Base-by-base conservation (phyloP, 805 yeast species). In the Sugiyamaella valdiviana region DNA sequence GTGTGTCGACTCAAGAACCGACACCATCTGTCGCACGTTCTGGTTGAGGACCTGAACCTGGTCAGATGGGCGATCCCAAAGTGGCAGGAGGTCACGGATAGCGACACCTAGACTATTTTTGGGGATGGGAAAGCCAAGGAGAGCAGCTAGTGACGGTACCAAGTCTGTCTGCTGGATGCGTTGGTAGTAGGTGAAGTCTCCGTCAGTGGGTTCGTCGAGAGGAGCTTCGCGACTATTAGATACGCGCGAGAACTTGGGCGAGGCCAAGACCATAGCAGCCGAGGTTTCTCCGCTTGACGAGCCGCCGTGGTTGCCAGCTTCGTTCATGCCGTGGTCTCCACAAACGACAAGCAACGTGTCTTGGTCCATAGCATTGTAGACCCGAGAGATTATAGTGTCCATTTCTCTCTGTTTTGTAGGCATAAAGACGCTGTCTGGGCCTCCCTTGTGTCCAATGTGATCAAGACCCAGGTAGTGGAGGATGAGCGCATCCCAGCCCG, bases 271-370 rank as follows among this genome's bases (percentile, higher is more conserved):
- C 59, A 93, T 58, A 0, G 84, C 97, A 1, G 99, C 83, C 14
- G 89, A 84, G 0, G 97, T 91, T 64, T 93, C 99, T 1, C 96
- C 95, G 0, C 74, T 63, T 2, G 96, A 85, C 0, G 97, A 86
- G 1, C 98, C 99, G 6, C 99, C 99, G 63, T 93, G 98, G 58
- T 90, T 91, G 1, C 97, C 97, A 3, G 84, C 78, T 45, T 89
- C 95, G 61, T 89, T 89, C 97, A 90, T 90, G 2, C 97, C 98
- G 64, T 90, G 98, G 58, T 90, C 98, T 0, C 98, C 98, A 72
- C 85, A 68, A 0, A 90, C 77, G 4, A 90, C 77, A 19, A 91
- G 65, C 43, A 93, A 63, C 0, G 95, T 83, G 17, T 71, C 67
- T 7, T 74, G 74, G 15, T 67, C 70, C 7, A 61, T 46, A 2